These are phyloP conservation scores for Hanseniaspora thailandica DNA, from an alignment of 805 yeast species.

Conservation along the genomic window DNA sequence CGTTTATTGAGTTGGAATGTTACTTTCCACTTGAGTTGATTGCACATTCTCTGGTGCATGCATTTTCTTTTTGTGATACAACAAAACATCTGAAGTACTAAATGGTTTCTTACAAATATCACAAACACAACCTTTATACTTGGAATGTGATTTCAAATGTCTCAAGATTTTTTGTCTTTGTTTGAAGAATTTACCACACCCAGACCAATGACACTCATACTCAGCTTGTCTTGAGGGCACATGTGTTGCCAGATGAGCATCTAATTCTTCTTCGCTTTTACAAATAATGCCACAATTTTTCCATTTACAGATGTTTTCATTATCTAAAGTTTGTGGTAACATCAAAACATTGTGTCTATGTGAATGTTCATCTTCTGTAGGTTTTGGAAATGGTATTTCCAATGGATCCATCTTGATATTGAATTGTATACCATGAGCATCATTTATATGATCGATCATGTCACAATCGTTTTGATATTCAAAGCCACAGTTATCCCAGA, in stretches of 20 bases:
- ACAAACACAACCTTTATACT: constrained; percentile 70
- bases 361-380: constrained; percentile 1
- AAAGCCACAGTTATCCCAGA: constrained; percentile 65
- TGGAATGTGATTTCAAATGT: constrained; percentile 81
- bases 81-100: constrained; percentile 64
- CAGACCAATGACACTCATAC: constrained; percentile 68
- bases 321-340: neutral
- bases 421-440: constrained; percentile 33
- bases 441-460: constrained; percentile 49
- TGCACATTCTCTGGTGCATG: neutral
- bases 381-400: neutral
- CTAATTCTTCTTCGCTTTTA: constrained; percentile 45
- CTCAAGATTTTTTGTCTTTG: constrained; percentile 80
- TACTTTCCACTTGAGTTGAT: neutral
- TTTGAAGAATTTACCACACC: constrained; percentile 59
- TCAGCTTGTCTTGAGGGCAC: constrained; percentile 59
- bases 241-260: constrained; percentile 60
- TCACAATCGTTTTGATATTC: constrained; percentile 40
- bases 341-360: too few species aligned
- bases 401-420: constrained; percentile 18
- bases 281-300: constrained; percentile 41
- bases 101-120: constrained; percentile 54
- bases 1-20: neutral
- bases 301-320: constrained; percentile 23
- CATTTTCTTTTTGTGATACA: constrained; percentile 57